Percentiles rank a stretch among this genome's conserved stretches.
These are phyloP conservation scores for Toxicodendron radicans DNA, from an alignment of 345 rosid genomes.

Conservation along the genomic window DNA sequence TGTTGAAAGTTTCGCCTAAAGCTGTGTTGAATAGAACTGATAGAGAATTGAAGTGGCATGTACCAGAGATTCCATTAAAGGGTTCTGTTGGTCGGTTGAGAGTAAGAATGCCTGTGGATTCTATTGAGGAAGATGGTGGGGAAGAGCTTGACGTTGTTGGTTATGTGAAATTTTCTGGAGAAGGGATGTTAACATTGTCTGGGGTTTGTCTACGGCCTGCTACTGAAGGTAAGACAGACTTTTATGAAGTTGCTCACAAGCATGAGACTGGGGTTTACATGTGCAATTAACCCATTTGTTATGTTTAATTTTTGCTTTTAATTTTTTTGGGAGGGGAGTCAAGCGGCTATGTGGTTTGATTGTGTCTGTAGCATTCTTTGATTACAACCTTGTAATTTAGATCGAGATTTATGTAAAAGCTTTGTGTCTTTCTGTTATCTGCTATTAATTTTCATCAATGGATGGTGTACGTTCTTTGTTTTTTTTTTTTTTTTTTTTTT, in stretches of 20 bases:
- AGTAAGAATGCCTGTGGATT: conserved; percentile 88
- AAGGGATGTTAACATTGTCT: conserved; percentile 62
- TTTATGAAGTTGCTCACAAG: conserved; percentile 76
- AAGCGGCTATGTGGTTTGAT: conserved; percentile 15
- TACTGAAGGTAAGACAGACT: conserved; percentile 80
- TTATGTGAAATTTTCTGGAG: conserved; percentile 70
- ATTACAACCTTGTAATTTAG: conserved; percentile 26
- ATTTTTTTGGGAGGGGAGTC: background rate
- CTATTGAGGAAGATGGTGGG: conserved; percentile 52
- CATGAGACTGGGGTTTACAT: conserved; percentile 73
- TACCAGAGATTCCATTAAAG: conserved; percentile 75
- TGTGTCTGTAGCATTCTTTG: conserved; percentile 37
- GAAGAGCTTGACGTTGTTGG: conserved; percentile 78
- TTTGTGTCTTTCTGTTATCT: conserved; percentile 12
- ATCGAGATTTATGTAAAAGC: conserved; percentile 20
- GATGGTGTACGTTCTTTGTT: background rate
- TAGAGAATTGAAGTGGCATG: conserved; percentile 87
- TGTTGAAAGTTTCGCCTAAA: conserved; percentile 92
- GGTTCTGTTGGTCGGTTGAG: conserved; percentile 76
- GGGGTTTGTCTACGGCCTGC: conserved; percentile 66
- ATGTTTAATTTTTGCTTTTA: conserved; percentile 9
- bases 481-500: background rate
- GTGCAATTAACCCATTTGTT: conserved; percentile 57
- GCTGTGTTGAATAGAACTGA: conserved; percentile 83
- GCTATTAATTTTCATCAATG: conserved; percentile 12